Conservation (phyloP, 129 eudicot genomes). For the sunflower (Helianthus annuus) region HanXRQr2.0-SUNRISE NC_035437.2:54476666-54477165, state of each 20-base stretch:
- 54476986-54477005: no score
- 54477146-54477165: conserved; percentile 54
- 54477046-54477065: no score
- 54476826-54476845: background rate
- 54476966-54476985: no score
- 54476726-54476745: conserved; percentile 96
- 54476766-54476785: conserved; percentile 55
- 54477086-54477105: no score
- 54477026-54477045: no score
- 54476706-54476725: conserved; percentile 81
- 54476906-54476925: no score
- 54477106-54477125: no score
- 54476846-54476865: background rate
- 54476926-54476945: no score
- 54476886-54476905: no score
- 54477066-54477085: no score
- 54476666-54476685: conserved; percentile 93
- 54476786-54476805: conserved; percentile 18
- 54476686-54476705: conserved; percentile 92
- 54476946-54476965: no score
- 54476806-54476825: background rate
- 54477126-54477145: conserved; percentile 14
- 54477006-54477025: no score
- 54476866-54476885: background rate
- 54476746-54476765: conserved; percentile 91